phyloP scores from a whole-genome alignment of 371 early-diverging fungal genomes.

The Actinomortierella wolfii region DNA sequence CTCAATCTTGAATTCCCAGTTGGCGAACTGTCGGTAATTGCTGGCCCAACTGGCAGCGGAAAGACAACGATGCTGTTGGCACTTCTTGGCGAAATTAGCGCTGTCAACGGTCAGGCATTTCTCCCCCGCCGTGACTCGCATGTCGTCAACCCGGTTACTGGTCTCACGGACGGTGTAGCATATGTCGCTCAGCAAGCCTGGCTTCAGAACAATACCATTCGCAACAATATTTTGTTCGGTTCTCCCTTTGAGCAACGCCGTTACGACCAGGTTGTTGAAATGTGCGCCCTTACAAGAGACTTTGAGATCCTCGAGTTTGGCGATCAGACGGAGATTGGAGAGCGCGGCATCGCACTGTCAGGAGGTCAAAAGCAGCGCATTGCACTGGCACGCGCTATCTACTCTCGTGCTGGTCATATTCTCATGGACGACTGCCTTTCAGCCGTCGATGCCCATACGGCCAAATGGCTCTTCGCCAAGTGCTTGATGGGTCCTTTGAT shows the following conservation, averaged over 20 bases:
- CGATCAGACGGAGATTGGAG: conserved; percentile 90
- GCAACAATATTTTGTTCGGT: conserved; percentile 86
- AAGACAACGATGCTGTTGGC: conserved; percentile 54
- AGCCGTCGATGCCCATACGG: conserved; percentile 88
- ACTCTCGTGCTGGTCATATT: conserved; percentile 68
- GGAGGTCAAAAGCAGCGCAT: conserved; percentile 89
- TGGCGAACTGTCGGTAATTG: conserved; percentile 50
- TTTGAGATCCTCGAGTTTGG: conserved; percentile 80
- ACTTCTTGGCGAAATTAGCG: conserved; percentile 52
- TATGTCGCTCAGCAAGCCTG: conserved; percentile 85
- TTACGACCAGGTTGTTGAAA: conserved; percentile 65
- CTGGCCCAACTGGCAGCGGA: conserved; percentile 57
- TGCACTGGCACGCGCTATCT: conserved; percentile 80
- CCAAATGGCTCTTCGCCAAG: conserved; percentile 71
- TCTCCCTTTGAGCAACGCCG: conserved; percentile 66
- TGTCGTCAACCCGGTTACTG: conserved; percentile 45
- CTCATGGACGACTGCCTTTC: conserved; percentile 82
- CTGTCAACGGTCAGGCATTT: conserved; percentile 48
- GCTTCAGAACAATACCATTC: conserved; percentile 80
- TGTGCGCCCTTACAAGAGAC: conserved; percentile 80
- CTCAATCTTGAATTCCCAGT: conserved; percentile 52
- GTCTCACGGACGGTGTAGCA: conserved; percentile 58
- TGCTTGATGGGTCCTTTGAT: conserved; percentile 73
- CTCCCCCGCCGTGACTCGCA: conserved; percentile 29
- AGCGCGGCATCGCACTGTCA: conserved; percentile 84